A percentile compares a stretch with the other conserved stretches of the same genome.
Conservation (phyloP, 2,329 filamentous ascomycete genomes). For the Fusarium brachygibbosum region DNA sequence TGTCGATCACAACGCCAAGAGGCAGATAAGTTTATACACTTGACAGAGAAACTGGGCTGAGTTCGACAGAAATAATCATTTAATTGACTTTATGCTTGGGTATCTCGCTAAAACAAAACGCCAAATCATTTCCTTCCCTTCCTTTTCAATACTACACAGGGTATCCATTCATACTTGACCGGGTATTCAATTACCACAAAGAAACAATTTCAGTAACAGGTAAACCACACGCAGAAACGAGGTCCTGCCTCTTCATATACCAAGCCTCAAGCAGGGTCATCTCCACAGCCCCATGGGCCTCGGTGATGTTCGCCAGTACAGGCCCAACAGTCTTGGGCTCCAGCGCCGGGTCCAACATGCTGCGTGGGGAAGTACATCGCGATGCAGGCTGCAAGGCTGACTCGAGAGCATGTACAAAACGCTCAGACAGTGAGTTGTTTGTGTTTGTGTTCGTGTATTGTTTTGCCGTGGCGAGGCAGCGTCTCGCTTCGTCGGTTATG, state of each 20-base stretch:
- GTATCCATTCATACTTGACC: not conserved
- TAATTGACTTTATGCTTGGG: constrained; percentile 27
- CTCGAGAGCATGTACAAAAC: constrained; percentile 39
- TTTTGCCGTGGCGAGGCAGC: constrained; percentile 44
- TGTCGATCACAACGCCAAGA: not conserved
- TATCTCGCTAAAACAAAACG: constrained; percentile 36
- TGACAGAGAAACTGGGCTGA: rapidly evolving
- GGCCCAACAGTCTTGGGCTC: constrained; percentile 30
- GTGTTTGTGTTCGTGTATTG: constrained; percentile 35
- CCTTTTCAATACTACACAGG: not conserved
- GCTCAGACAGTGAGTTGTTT: constrained; percentile 29
- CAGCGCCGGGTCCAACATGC: constrained; percentile 39
- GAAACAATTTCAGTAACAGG: constrained; percentile 39
- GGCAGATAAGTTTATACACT: not conserved
- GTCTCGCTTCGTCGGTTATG: constrained; percentile 37
- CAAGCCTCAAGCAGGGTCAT: constrained; percentile 44
- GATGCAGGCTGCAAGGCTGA: constrained; percentile 35
- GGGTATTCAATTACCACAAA: constrained; percentile 37
- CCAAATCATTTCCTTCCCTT: not conserved
- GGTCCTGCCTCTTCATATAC: constrained; percentile 35
- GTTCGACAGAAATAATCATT: not conserved
- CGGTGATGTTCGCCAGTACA: constrained; percentile 20
- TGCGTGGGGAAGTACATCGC: constrained; percentile 22
- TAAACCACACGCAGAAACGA: constrained; percentile 21
- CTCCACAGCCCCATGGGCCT: constrained; percentile 29